A percentile compares a stretch with the other conserved stretches of the same genome.
phyloP scores from a whole-genome alignment of 2,329 filamentous ascomycete species.

The Thyridium curvatum region DNA sequence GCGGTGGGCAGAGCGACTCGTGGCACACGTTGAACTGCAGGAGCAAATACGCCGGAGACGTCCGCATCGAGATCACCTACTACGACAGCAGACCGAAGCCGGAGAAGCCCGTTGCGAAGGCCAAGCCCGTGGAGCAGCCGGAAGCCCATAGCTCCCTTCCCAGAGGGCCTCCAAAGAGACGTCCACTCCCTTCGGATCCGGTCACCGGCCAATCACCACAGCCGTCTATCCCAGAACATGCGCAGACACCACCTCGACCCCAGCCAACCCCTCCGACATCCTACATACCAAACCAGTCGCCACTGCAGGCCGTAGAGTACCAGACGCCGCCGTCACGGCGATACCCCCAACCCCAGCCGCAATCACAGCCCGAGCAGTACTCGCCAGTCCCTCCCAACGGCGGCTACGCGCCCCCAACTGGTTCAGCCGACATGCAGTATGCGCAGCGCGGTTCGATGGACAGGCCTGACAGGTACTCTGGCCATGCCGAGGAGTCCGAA shows the following conservation, averaged over 20 bases:
- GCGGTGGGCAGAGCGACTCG: conserved; percentile 87
- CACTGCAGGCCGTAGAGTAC: conserved; percentile 47
- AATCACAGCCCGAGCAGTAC: conserved; percentile 21
- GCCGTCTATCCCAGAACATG: conserved; percentile 32
- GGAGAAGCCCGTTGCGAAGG: conserved; percentile 59
- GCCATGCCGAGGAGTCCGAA: conserved; percentile 28
- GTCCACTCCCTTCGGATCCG: conserved; percentile 78
- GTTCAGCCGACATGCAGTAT: conserved; percentile 9
- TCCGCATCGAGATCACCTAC: conserved; percentile 91
- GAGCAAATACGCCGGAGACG: conserved; percentile 92
- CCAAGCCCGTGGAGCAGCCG: conserved; percentile 26
- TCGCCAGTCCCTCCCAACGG: conserved; percentile 4
- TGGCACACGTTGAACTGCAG: conserved; percentile 87
- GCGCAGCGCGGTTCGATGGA: conserved; percentile 22
- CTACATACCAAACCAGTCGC: conserved; percentile 45
- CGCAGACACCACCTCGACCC: conserved; percentile 32
- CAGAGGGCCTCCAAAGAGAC: conserved; percentile 56
- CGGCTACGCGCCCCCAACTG: conserved; percentile 9
- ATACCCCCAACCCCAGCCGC: conserved; percentile 23
- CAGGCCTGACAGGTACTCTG: conserved; percentile 25
- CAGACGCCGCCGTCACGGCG: conserved; percentile 28
- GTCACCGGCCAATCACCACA: conserved; percentile 47
- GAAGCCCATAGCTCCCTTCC: neutral
- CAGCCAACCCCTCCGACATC: conserved; percentile 34
- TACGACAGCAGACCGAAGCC: conserved; percentile 84